These are phyloP conservation scores for Fusarium chlamydosporum DNA, from an alignment of 2,329 filamentous ascomycete genomes.

Conservation along the genomic window DNA sequence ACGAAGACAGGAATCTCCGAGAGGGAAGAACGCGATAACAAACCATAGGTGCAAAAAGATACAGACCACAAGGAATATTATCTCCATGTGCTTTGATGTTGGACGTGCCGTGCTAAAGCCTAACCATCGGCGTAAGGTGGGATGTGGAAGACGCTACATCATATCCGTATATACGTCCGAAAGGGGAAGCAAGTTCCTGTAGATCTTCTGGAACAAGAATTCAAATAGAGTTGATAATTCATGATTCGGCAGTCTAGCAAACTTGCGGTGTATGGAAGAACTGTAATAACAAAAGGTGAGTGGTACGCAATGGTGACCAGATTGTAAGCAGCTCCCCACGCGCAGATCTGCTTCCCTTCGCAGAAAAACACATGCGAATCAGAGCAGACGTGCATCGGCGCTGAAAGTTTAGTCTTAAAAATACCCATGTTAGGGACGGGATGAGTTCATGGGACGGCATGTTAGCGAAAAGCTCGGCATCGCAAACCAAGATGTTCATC, in stretches of 20 bases:
- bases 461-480: slow-evolving; percentile 34
- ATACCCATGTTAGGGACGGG: slow-evolving; percentile 29
- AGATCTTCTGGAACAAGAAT: background rate
- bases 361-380: slow-evolving; percentile 32
- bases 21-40: background rate
- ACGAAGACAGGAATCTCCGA: slow-evolving; percentile 7
- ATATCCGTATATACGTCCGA: slow-evolving; percentile 25
- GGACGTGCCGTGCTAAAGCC: background rate
- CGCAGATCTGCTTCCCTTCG: slow-evolving; percentile 40
- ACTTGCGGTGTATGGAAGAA: slow-evolving; percentile 35
- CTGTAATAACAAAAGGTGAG: slow-evolving; percentile 5
- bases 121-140: slow-evolving; percentile 3
- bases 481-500: slow-evolving; percentile 5
- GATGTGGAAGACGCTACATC: slow-evolving; percentile 18
- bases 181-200: slow-evolving; percentile 7
- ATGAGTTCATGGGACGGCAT: slow-evolving; percentile 29
- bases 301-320: slow-evolving; percentile 17
- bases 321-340: slow-evolving; percentile 18
- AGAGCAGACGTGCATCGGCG: slow-evolving; percentile 38
- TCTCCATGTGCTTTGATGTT: background rate
- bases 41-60: background rate
- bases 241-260: background rate
- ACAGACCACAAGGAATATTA: background rate
- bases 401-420: slow-evolving; percentile 30
- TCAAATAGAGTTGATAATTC: background rate